Conservation (phyloP, 345 rosid genomes). For the Kandelia obovata region DNA sequence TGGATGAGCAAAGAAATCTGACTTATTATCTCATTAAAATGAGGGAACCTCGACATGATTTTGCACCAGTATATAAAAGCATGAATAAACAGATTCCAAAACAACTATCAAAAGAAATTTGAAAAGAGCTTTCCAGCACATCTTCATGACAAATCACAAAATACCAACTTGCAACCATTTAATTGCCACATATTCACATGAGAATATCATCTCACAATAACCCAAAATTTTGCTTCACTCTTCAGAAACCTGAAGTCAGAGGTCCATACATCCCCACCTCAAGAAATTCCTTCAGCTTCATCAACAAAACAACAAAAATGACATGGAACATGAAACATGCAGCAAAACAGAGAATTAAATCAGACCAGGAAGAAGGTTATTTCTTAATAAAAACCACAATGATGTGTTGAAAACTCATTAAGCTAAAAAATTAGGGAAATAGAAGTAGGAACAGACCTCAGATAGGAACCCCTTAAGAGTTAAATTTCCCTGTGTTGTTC, state of each 20-base stretch:
- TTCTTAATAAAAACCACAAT: not conserved
- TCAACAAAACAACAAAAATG: not conserved
- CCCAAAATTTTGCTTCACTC: not conserved
- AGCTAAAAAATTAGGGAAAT: not conserved
- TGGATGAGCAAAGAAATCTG: not conserved
- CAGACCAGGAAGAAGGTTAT: not conserved
- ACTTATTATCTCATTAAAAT: slow-evolving; percentile 6
- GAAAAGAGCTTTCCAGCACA: too few relatives aligned
- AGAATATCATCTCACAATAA: not conserved
- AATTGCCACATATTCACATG: not conserved
- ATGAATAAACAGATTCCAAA: not conserved
- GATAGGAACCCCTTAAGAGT: slow-evolving; percentile 65
- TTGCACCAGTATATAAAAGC: not conserved
- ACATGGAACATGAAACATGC: not conserved
- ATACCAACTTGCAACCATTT: not conserved
- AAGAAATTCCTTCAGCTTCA: not conserved
- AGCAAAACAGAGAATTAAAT: not conserved
- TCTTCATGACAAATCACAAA: too few relatives aligned
- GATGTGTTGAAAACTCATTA: not conserved
- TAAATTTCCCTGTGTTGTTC: slow-evolving; percentile 53
- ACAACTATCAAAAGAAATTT: not conserved
- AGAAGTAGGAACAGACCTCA: slow-evolving; percentile 41
- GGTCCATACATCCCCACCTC: not conserved
- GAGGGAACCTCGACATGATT: not conserved
- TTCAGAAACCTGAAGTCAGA: not conserved